Conservation (phyloP, 768 basidiomycete genomes). For the Clitopilus hobsonii region DNA sequence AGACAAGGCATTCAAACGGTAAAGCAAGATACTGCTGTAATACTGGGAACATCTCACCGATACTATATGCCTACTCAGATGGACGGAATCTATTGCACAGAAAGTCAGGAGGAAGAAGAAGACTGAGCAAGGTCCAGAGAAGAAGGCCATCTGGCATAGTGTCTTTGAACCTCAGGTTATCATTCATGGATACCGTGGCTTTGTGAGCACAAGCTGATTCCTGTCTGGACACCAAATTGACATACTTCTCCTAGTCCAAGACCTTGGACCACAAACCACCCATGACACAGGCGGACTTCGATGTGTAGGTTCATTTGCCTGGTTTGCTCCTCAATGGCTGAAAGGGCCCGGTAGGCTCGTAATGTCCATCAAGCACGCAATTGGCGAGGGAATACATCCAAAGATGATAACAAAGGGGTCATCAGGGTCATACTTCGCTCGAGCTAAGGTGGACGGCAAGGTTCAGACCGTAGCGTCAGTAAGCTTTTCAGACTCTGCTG, state of each 20-base stretch:
- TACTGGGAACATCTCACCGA: not conserved
- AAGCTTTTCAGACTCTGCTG: not conserved
- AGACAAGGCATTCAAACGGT: conserved; percentile 83
- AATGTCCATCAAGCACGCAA: conserved; percentile 62
- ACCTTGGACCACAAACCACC: conserved; percentile 78
- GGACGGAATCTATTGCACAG: conserved; percentile 85
- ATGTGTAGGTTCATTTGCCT: conserved; percentile 34
- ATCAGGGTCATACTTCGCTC: conserved; percentile 90
- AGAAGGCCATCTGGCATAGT: conserved; percentile 74
- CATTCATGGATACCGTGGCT: conserved; percentile 25
- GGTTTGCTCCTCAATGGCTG: not conserved
- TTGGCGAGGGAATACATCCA: conserved; percentile 76
- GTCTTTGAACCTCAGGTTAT: conserved; percentile 67
- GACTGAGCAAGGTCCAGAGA: conserved; percentile 55
- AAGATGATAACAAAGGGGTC: conserved; percentile 90
- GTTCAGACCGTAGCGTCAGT: conserved; percentile 80
- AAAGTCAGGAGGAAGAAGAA: conserved; percentile 81
- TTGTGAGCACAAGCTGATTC: conserved; percentile 27
- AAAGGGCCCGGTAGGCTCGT: conserved; percentile 40
- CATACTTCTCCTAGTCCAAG: conserved; percentile 45
- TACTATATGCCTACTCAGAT: conserved; percentile 34
- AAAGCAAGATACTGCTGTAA: conserved; percentile 8
- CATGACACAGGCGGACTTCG: conserved; percentile 71
- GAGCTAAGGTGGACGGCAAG: conserved; percentile 69
- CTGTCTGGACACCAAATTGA: conserved; percentile 3